Base-by-base conservation (phyloP, 495 filamentous ascomycete species). In the Penicillium parvum region DNA sequence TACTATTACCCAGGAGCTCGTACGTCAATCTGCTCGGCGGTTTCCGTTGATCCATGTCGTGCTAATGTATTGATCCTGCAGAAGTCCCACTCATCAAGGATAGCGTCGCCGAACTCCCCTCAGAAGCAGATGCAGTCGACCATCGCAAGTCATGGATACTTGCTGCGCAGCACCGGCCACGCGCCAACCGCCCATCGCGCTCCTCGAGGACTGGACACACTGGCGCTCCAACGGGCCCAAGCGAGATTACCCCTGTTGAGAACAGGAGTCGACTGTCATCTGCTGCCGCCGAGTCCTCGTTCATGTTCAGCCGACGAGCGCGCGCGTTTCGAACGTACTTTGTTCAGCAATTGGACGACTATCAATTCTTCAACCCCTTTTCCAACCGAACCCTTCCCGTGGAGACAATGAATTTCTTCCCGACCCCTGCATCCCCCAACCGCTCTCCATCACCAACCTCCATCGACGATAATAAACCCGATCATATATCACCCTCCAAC, bases 301-400 rank as follows among this genome's bases (percentile, higher is more conserved):
- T 60, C 15, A 43, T 51, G 27, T 59, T 69, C 38, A 56, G 45
- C 14, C 54, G 61, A 19, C 50, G 64, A 4, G 63, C 63, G 7
- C 63, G 55, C 36, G 63, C 64, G 12, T 62, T 68, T 22, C 64
- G 57, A 46, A 50, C 63, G 3, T 60, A 65, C 30, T 55, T 69
- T 40, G 52, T 55, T 22, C 56, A 58, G 29, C 56, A 62, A 33
- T 39, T 55, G 29, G 60, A 65, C 27, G 63, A 65, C 23, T 50
- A 53, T 40, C 65, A 52, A 45, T 29, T 58, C 33, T 36, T 53
- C 34, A 40, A 43, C 18, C 46, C 57, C 12, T 58, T 60, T 23
- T 55, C 61, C 15, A 54, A 52, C 17, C 52, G 55, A 28, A 53
- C 40, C 36, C 18, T 48, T 12, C 19, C 40, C 2, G 14, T 55